phyloP scores from a whole-genome alignment of 176 grass and related monocot species.

The Saccharum officinarum region DNA sequence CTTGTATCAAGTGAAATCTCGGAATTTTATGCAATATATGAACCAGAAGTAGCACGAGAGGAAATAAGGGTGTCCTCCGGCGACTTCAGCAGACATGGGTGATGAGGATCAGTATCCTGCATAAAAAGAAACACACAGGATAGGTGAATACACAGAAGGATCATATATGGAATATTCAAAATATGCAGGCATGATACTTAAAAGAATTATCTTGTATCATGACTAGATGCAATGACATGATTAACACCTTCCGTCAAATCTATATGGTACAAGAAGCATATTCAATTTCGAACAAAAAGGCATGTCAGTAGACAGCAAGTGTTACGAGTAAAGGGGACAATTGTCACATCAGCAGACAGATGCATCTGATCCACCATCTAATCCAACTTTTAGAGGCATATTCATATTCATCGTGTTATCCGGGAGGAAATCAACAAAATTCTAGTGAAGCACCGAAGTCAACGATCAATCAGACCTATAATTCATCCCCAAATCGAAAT shows the following conservation, averaged over 20 bases:
- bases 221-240: background rate
- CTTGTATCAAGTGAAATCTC: constrained; percentile 67
- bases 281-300: background rate
- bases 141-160: background rate
- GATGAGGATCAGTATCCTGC: constrained; percentile 48
- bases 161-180: background rate
- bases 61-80: constrained; percentile 57
- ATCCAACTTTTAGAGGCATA: background rate
- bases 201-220: background rate
- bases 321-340: background rate
- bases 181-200: too few species aligned
- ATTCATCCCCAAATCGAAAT: background rate
- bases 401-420: background rate
- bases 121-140: background rate
- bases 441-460: background rate
- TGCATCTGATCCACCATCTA: background rate
- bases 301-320: background rate
- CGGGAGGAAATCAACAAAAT: background rate
- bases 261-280: background rate
- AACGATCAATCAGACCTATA: background rate
- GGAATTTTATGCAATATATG: constrained; percentile 68
- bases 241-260: background rate
- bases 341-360: background rate
- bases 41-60: constrained; percentile 78
- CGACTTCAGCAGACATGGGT: constrained; percentile 62